Evolutionary conservation across 495 filamentous ascomycete genomes (phyloP).

Genomic region (Pseudomonodictys pantanalensis): DNA sequence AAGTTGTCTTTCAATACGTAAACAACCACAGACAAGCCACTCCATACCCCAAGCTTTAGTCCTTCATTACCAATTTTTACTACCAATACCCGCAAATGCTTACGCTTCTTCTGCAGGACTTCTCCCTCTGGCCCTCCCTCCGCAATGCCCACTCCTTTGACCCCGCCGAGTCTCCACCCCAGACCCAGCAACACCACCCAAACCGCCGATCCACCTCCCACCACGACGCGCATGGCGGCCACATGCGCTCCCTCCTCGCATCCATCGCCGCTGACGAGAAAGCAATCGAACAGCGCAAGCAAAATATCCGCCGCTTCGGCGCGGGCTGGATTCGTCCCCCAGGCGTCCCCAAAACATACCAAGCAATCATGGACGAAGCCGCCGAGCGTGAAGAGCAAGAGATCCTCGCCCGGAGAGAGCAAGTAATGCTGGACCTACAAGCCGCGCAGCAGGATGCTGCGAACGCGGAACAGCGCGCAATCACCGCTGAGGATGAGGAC

Average conservation of each 20-base stretch:
- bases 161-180: conserved; percentile 16
- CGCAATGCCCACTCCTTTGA: conserved; percentile 9
- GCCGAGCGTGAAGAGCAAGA: conserved; percentile 45
- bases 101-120: conserved; percentile 13
- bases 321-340: conserved; percentile 46
- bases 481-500: conserved; percentile 19
- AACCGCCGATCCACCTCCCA: conserved; percentile 15
- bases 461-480: conserved; percentile 21
- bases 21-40: conserved; percentile 1
- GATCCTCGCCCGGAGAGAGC: conserved; percentile 37
- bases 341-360: conserved; percentile 46
- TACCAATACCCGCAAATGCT: background rate
- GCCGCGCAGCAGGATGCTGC: conserved; percentile 34
- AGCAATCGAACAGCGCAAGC: conserved; percentile 41
- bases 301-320: conserved; percentile 43
- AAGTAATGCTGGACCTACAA: conserved; percentile 31
- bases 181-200: conserved; percentile 19
- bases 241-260: conserved; percentile 20
- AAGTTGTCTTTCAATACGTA: background rate
- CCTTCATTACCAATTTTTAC: background rate
- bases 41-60: conserved; percentile 6
- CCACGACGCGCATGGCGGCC: conserved; percentile 20
- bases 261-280: conserved; percentile 37
- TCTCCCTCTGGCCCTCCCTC: conserved; percentile 28
- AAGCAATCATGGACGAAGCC: conserved; percentile 44